Percentiles rank a stretch among this genome's conserved stretches.
These are phyloP conservation scores for Rosa chinensis DNA, from an alignment of 306 rosid species.

Conservation along the genomic window DNA sequence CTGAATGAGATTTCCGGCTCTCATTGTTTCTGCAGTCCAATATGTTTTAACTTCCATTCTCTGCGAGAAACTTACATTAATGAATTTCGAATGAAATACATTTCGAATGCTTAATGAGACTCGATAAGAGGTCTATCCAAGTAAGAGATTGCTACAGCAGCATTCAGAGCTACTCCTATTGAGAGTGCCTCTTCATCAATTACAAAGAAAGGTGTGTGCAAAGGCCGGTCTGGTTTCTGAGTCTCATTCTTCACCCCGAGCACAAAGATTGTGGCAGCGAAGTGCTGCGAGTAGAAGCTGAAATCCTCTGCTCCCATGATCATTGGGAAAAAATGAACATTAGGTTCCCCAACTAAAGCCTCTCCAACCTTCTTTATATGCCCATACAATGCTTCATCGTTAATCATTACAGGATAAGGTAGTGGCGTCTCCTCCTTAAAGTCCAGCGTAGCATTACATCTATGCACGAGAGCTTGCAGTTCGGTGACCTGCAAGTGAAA, in stretches of 20 bases:
- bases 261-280: constrained; percentile 35
- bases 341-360: constrained; percentile 38
- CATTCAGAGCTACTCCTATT: constrained; percentile 52
- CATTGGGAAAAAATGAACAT: constrained; percentile 29
- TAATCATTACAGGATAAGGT: constrained; percentile 43
- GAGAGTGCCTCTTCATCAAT: constrained; percentile 54
- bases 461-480: constrained; percentile 41
- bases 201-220: constrained; percentile 40
- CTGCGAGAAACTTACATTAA: background rate
- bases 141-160: constrained; percentile 51
- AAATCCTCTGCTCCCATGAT: constrained; percentile 55
- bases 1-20: background rate
- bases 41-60: background rate
- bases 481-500: constrained; percentile 33
- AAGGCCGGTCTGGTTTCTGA: constrained; percentile 19
- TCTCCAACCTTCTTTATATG: constrained; percentile 52
- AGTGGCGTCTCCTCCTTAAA: constrained; percentile 41
- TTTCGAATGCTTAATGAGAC: background rate
- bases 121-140: constrained; percentile 22
- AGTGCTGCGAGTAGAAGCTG: constrained; percentile 45
- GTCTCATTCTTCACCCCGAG: constrained; percentile 45
- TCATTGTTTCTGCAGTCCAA: background rate
- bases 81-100: background rate
- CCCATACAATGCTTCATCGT: constrained; percentile 36
- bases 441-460: constrained; percentile 43